Base-by-base conservation (phyloP, 352 stramenopile species). In the Globisporangium apiculatum region DNA sequence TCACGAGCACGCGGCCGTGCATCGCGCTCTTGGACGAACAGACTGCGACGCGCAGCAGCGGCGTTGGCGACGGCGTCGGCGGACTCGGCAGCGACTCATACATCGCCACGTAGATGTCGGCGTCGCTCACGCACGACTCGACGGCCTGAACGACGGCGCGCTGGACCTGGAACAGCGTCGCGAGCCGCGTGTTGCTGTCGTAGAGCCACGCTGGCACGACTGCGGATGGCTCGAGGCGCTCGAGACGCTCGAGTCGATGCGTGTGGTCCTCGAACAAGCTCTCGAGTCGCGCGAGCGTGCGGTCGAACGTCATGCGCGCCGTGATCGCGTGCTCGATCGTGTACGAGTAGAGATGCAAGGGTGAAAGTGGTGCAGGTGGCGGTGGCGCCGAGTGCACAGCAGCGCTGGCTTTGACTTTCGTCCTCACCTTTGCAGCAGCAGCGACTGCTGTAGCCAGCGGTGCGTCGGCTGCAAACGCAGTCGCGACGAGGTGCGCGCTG, bases 21-120 rank as follows among this genome's bases (percentile, higher is more conserved):
- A 90, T 89, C 7, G 48, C 42, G 51, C 79, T 89, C 40, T 76
- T 72, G 0, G 71, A 49, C 12, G 80, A 88, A 10, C 68, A 71
- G 5, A 71, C 83, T 1, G 69, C 68, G 51, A 83, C 89, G 0
- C 71, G 65, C 10, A 93, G 52, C 6, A 83, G 31, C 0, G 71
- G 67, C 24, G 42, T 72, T 3, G 69, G 49, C 0, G 66, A 71
- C 0, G 62, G 55, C 11, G 51, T 48, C 11, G 62, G 59, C 0
- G 67, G 75, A 46, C 71, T 72, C 1, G 79, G 75, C n/a, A 89
- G 64, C 2, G 61, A 48, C 45, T 93, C 79, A 43, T 75, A 69
- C 64, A 90, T 76, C 1, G 65, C 79, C 9, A 93, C 40, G 62
- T 93, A 93, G 45, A 90, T 50, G 53, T 91, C 83, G 40, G 75